Conservation (phyloP, 2,329 filamentous ascomycete genomes). For the Coniella lustricola region DNA sequence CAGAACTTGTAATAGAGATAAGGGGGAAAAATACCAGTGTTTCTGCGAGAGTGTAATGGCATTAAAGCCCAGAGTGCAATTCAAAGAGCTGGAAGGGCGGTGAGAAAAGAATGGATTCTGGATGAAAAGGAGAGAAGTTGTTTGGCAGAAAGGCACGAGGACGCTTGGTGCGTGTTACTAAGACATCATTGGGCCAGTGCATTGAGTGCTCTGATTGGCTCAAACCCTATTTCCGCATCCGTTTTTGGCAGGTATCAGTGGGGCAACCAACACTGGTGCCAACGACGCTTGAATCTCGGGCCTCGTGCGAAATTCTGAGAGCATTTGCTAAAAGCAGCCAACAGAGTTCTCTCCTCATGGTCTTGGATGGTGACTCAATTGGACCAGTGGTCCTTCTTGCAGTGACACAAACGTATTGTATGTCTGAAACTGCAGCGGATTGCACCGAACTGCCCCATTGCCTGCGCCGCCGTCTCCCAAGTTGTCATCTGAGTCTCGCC, state of each 20-base stretch:
- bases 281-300: not conserved
- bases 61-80: too few relatives aligned
- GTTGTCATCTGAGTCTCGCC: conserved; percentile 3
- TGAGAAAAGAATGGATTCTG: too few relatives aligned
- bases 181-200: too few relatives aligned
- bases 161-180: too few relatives aligned
- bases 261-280: not conserved
- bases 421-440: conserved; percentile 12
- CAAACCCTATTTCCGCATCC: not conserved
- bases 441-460: not conserved
- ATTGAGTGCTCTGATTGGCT: not conserved
- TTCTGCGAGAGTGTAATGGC: too few relatives aligned
- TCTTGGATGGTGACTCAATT: not conserved
- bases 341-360: not conserved
- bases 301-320: not conserved
- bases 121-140: too few relatives aligned
- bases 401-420: conserved; percentile 10
- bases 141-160: too few relatives aligned
- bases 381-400: conserved; percentile 9
- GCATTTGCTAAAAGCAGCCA: not conserved
- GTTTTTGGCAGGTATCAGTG: not conserved
- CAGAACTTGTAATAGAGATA: too few relatives aligned
- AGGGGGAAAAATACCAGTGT: too few relatives aligned
- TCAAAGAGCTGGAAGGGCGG: too few relatives aligned
- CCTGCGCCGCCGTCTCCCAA: not conserved